Evolutionary conservation across 495 filamentous ascomycete genomes (phyloP).

Genomic region (Corynascus novoguineensis): DNA sequence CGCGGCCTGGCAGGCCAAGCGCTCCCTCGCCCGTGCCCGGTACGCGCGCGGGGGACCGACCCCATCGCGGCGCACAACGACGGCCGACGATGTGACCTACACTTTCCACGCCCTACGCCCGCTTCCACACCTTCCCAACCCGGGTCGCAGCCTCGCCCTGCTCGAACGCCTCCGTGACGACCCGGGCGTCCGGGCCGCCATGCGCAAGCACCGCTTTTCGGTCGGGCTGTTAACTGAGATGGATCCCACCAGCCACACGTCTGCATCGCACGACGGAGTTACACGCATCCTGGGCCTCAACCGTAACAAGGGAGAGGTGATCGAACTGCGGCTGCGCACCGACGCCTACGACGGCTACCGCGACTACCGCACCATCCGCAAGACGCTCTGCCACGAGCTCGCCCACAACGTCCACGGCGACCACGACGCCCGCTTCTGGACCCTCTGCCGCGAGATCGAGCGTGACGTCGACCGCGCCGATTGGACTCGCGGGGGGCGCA

Average conservation of each 20-base stretch:
- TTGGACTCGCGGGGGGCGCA: conserved; percentile 63
- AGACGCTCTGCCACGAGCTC: conserved; percentile 91
- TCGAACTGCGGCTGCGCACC: conserved; percentile 83
- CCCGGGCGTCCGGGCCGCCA: conserved; percentile 75
- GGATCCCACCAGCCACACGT: conserved; percentile 78
- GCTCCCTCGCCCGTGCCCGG: conserved; percentile 22
- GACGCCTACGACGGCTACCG: conserved; percentile 92
- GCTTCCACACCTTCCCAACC: conserved; percentile 71
- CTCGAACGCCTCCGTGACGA: conserved; percentile 74
- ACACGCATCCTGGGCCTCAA: conserved; percentile 83
- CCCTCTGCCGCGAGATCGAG: conserved; percentile 78
- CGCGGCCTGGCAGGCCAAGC: conserved; percentile 21
- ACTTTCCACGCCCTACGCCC: conserved; percentile 76
- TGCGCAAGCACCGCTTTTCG: conserved; percentile 76
- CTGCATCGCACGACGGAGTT: conserved; percentile 54
- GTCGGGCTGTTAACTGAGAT: conserved; percentile 93
- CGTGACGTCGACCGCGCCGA: conserved; percentile 74
- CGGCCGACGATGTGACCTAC: conserved; percentile 54
- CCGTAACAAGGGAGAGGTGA: conserved; percentile 79
- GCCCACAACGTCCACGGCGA: conserved; percentile 82
- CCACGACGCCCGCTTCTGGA: conserved; percentile 86
- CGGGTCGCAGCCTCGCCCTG: conserved; percentile 60
- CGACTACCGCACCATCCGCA: conserved; percentile 83
- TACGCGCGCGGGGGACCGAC: conserved; percentile 29
- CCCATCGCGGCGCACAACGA: conserved; percentile 27